These are phyloP conservation scores for Vanrija pseudolonga DNA, from an alignment of 1,284 basidiomycete genomes.

Conservation along the genomic window DNA sequence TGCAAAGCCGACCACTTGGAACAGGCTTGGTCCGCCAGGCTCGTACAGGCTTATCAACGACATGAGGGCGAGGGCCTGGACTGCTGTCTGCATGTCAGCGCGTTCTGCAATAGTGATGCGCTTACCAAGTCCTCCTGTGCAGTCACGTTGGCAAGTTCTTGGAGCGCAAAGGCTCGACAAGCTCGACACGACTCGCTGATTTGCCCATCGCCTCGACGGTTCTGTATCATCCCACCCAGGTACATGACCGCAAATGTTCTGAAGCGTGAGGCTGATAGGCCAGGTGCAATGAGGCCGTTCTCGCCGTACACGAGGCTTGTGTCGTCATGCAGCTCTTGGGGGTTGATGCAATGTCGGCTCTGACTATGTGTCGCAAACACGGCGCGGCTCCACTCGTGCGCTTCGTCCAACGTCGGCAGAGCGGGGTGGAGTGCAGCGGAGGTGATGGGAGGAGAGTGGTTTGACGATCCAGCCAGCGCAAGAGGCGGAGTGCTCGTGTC, in stretches of 20 bases:
- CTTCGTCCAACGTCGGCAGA: no score
- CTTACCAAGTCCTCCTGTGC: constrained; percentile 2
- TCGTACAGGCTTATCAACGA: constrained; percentile 3
- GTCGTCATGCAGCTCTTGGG: not conserved
- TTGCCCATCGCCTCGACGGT: not conserved
- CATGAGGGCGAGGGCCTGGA: constrained; percentile 8
- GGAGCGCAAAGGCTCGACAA: not conserved
- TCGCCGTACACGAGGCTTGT: not conserved
- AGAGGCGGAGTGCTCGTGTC: no score
- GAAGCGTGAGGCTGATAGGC: not conserved
- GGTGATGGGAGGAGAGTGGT: no score
- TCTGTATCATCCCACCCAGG: not conserved
- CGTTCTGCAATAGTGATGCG: no score
- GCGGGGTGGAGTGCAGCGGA: no score
- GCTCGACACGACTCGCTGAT: not conserved
- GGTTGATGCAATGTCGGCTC: no score
- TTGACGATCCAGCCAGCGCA: no score
- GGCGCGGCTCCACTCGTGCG: no score
- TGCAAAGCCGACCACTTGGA: constrained; percentile 7
- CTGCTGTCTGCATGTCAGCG: constrained; percentile 3
- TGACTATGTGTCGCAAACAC: no score
- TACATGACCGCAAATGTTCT: not conserved
- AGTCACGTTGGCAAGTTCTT: not conserved
- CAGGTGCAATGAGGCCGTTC: not conserved
- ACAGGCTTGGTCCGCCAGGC: constrained; percentile 4